Evolutionary conservation across 352 stramenopile genomes (phyloP), one percentile per base, ranked within the genome.

Genomic region (Globisporangium spinosum): DNA sequence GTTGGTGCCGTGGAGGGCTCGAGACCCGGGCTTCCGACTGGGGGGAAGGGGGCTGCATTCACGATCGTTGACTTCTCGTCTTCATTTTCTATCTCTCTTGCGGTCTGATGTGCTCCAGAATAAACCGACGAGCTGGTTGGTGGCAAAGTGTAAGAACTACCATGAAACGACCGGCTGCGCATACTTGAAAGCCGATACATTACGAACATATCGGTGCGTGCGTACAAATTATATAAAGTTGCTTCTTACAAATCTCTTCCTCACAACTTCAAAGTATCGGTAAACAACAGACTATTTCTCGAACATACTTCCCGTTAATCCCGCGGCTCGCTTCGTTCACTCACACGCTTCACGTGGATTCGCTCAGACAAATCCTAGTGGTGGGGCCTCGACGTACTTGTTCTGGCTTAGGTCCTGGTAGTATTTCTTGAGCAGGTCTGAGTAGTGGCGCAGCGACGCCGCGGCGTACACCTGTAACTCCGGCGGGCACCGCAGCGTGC

Each of bases 401-500:
- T 72, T 77, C 43, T 68, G 71, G 15, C 84, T 73, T 22, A 92
- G 38, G 3, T 87, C 74, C 12, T 71, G 70, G 54, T 90, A 94
- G 67, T 94, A 91, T 54, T 82, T 73, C 65, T 87, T 89, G 4
- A 94, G 67, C 29, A 92, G 59, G 34, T 89, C 78, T 3, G 80
- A 78, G 62, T 91, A 94, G 40, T 73, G 72, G 12, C 78, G 74
- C n/a, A 94, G 74, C 4, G 85, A 91, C 22, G 74, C 65, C 0
- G 76, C 69, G 0, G 82, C 79, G 56, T 94, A 94, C 22, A 90
- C 70, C 64, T 90, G 83, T 0, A 80, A 74, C 49, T 83, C 71
- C 1, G 71, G 54, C 0, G 85, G 80, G 58, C 91, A 91, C 58
- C 76, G 79, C 15, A 90, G 73, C 0, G 78, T 77, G 45, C 75